Conservation (phyloP, 805 yeast genomes). For the Candida glaebosa region DNA sequence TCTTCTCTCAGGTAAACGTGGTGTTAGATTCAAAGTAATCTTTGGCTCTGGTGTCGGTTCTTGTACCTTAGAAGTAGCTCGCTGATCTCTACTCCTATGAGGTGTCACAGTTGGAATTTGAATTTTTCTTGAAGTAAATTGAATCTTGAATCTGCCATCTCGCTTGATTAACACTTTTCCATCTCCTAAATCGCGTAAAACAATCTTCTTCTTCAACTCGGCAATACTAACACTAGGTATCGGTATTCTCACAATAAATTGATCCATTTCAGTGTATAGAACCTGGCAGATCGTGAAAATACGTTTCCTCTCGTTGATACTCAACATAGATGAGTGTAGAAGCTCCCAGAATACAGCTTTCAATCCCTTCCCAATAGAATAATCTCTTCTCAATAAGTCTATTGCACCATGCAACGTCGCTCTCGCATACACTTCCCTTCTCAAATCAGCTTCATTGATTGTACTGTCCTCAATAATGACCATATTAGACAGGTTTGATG, state of each 20-base stretch:
- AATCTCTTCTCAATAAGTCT: constrained; percentile 58
- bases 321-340: constrained; percentile 57
- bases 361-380: constrained; percentile 55
- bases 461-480: constrained; percentile 58
- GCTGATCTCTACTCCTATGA: constrained; percentile 8
- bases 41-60: constrained; percentile 8
- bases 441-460: constrained; percentile 39
- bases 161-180: constrained; percentile 59
- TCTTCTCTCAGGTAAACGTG: constrained; percentile 9
- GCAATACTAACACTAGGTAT: constrained; percentile 56
- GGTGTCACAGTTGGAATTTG: constrained; percentile 1
- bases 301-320: constrained; percentile 56
- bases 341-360: constrained; percentile 63
- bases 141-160: constrained; percentile 56
- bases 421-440: constrained; percentile 66
- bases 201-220: constrained; percentile 51
- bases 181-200: constrained; percentile 51
- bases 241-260: constrained; percentile 57
- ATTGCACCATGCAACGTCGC: constrained; percentile 63
- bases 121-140: constrained; percentile 30
- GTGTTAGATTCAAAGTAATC: constrained; percentile 10
- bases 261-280: constrained; percentile 58
- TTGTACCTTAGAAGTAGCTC: constrained; percentile 2
- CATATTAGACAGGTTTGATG: constrained; percentile 27
- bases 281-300: constrained; percentile 65